Evolutionary conservation across 345 rosid genomes (phyloP).

Genomic region (Corchorus olitorius): DNA sequence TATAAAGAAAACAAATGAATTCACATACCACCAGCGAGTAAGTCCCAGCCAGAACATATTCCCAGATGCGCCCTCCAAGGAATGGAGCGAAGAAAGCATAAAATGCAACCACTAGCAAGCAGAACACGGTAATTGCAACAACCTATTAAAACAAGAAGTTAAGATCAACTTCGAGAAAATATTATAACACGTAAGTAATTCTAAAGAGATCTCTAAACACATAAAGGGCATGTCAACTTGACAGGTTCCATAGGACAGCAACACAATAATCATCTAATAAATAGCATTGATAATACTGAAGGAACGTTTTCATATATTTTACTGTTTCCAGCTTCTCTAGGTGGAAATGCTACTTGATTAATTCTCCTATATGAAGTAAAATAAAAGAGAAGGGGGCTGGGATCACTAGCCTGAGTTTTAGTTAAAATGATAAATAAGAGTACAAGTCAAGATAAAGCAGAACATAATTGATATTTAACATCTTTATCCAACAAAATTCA

Average conservation of each 20-base stretch:
- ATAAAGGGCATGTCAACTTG: neutral
- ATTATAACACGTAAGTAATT: neutral
- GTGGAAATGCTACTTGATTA: no score
- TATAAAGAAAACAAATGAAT: constrained; percentile 4
- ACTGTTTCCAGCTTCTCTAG: no score
- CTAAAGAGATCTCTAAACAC: neutral
- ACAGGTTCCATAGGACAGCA: neutral
- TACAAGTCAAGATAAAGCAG: neutral
- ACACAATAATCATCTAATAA: neutral
- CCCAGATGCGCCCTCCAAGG: constrained; percentile 90
- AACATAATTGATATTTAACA: neutral
- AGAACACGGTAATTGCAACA: constrained; percentile 95
- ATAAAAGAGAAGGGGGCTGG: neutral
- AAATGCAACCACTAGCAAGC: constrained; percentile 85
- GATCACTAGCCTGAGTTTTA: constrained; percentile 13
- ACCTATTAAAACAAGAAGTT: constrained; percentile 52
- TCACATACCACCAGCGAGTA: constrained; percentile 93
- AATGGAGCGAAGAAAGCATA: constrained; percentile 97
- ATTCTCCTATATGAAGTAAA: neutral
- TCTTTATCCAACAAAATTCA: neutral
- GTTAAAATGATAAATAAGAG: neutral
- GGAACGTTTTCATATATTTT: no score
- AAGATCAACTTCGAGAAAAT: constrained; percentile 18
- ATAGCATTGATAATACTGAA: no score
- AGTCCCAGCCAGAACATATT: constrained; percentile 61